Base-by-base conservation (phyloP, 2,329 filamentous ascomycete species). In the Pseudogymnoascus sp. region DNA sequence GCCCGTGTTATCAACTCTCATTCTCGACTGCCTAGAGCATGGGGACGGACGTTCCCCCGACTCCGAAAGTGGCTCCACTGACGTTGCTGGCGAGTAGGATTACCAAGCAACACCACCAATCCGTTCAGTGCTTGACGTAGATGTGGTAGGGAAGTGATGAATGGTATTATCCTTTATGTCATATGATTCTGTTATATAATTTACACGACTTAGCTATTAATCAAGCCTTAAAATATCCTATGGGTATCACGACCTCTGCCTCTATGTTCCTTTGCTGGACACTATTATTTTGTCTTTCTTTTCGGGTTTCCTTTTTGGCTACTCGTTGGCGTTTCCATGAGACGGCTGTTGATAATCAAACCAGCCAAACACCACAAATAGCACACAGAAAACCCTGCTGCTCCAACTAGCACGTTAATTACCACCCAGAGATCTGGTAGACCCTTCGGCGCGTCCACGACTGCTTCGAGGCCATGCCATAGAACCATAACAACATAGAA, bases 371-470 rank as follows among this genome's bases (percentile, higher is more conserved):
- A 97, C 94, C 94, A 99, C 6, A 94, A 71, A 73, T 97, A 97
- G 74, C 92, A 95, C 35, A 96, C 76, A 0, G 83, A 83, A 73
- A 97, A 99, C 0, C 91, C 94, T 3, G 84, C 87, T 21, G 90
- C 90, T 6, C 94, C 94, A 21, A 97, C 76, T 16, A 91, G 85
- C 7, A 94, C 92, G 70, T 99, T 99, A 11, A 86, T 82, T 2
- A 99, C 92, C 2, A 95, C 87, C 93, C 93, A 99, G 1, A 99
- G 77, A 76, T 99, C 94, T 0, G 94, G 94, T 75, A 96, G 97
- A 63, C 82, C 80, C 0, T 77, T 69, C 4, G 93, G 92, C 12
- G 92, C 86, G 8, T 74, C 65, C 0, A 92, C 76, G 64, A 86
- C 85, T 1, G 82, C 82, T 68, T 96, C 91, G 0, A 85, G 77